Base-by-base conservation (phyloP, 1,139 yeast genomes). In the Saccharomyces hybrid region DNA sequence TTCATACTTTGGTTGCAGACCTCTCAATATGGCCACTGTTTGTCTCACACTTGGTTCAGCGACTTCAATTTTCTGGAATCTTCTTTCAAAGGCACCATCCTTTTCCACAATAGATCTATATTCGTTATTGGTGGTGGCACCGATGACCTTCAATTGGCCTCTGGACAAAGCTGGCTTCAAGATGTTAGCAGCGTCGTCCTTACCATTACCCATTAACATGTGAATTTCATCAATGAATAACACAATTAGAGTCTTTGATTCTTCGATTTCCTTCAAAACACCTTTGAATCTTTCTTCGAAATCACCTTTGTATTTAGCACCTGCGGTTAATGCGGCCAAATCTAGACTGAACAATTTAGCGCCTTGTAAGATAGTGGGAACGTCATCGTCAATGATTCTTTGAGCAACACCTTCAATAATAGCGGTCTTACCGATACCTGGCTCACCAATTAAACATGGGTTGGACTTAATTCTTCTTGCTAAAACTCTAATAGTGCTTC, bases 391-490 rank as follows among this genome's bases (percentile, higher is more conserved):
- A 58, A 93, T 84, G 60, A 93, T 90, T 74, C 99, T 81, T 74
- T 93, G 98, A 14, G 99, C 98, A 56, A 93, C 97, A 63, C 99
- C 99, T 76, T 93, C 99, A 52, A 91, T 96, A 65, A 93, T 91
- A 23, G 96, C 88, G 42, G 99, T 95, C 75, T 93, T 93, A 78
- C 99, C 99, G 53, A 93, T 97, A 81, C 99, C 99, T 34, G 99
- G 97, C 67, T 93, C 98, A 78, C 99, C 99, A 66, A 93, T 89
- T 61, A 93, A 76, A 62, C 96, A 93, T 13, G 99, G 96, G 68
- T 95, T 95, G 3, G 97, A 90, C 74, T 93, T 93, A 34, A 96
- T 88, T 74, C 99, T 83, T 75, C 99, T 85, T 16, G 99, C 93
- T 59, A 93, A 78, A 4, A 95, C 96, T 59, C 98, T 81, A 59